Base-by-base conservation (phyloP, 441 rosid genomes). In the Populus hybrid region DNA sequence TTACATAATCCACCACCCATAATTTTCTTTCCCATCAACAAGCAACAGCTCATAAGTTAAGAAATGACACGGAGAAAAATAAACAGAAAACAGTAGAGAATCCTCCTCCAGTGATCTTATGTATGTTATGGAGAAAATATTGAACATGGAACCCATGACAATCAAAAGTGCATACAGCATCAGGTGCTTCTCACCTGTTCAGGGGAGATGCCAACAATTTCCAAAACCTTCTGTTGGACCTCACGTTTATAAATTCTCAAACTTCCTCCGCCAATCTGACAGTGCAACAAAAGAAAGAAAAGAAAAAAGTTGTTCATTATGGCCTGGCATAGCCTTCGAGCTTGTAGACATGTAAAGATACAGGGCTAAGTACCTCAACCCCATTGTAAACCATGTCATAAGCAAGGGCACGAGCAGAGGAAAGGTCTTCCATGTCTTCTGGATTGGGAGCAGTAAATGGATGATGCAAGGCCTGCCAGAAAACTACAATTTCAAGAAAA, bases 311-410 rank as follows among this genome's bases (percentile, higher is more conserved):
- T 3, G 42, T 53, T 67, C 23, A 19, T 59, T 35, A 21, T 46
- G 28, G n/a, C 42, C 26, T 16, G 57, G 26, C 11, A 53, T 1
- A 67, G 42, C 68, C 71, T 77, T 76, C 64, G 76, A 73, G 42
- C n/a, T 70, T 65, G 75, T 64, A 59, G 46, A 72, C 34, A 76
- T 21, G 63, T 12, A 76, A 46, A 26, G 63, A 35, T 76, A 53
- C n/a, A 53, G 69, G 34, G 75, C 24, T 66, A 79, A 75, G 32
- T 86, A 91, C 99, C 99, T 95, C 99, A 42, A 91, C 93, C 64
- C 98, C 99, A 82, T 95, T 92, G 83, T 92, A 95, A 83, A 95
- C 99, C 97, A 95, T 91, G 88, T 94, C 98, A 85, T 94, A 95
- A 34, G 99, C 97, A 30, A 95, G 91, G 81, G 99, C 97, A 76